Percentiles rank a stretch among this genome's conserved stretches.
Evolutionary conservation across 2,329 filamentous ascomycete species (phyloP).

Genomic region (Ceratocystis ficicola): DNA sequence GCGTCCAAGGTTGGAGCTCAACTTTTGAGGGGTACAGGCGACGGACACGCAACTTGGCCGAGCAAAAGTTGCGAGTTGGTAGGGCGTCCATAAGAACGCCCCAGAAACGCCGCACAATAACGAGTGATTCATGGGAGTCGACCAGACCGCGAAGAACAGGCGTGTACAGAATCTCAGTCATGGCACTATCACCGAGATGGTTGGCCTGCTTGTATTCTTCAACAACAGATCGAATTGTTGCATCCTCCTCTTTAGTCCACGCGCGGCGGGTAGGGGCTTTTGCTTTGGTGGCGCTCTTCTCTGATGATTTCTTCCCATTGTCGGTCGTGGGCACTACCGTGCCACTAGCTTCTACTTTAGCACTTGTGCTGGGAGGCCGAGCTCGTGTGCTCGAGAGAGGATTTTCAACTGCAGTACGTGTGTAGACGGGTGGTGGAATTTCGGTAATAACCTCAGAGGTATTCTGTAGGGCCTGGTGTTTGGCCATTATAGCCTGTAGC

Average conservation of each 20-base stretch:
- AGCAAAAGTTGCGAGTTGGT: conserved; percentile 13
- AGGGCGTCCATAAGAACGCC: conserved; percentile 5
- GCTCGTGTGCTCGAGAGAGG: not conserved
- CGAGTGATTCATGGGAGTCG: conserved; percentile 9
- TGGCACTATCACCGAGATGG: conserved; percentile 8
- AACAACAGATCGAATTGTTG: not conserved
- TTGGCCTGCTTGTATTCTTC: conserved; percentile 9
- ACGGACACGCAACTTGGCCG: conserved; percentile 15
- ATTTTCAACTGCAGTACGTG: not conserved
- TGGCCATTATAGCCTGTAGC: not conserved
- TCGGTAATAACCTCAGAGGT: not conserved
- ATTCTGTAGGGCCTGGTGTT: not conserved
- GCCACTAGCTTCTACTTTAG: not conserved
- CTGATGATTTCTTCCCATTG: not conserved
- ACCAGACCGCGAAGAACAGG: conserved; percentile 19
- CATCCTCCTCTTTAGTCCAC: conserved; percentile 16
- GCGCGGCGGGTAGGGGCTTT: not conserved
- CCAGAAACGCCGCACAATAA: conserved; percentile 14
- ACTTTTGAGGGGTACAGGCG: conserved; percentile 12
- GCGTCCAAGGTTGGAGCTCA: conserved; percentile 8
- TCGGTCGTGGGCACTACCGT: not conserved
- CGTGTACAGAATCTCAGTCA: conserved; percentile 16
- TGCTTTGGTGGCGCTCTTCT: not conserved
- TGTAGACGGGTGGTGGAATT: not conserved
- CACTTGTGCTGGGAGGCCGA: not conserved